Base-by-base conservation (phyloP, 2,329 filamentous ascomycete species). In the Claviceps pusilla region DNA sequence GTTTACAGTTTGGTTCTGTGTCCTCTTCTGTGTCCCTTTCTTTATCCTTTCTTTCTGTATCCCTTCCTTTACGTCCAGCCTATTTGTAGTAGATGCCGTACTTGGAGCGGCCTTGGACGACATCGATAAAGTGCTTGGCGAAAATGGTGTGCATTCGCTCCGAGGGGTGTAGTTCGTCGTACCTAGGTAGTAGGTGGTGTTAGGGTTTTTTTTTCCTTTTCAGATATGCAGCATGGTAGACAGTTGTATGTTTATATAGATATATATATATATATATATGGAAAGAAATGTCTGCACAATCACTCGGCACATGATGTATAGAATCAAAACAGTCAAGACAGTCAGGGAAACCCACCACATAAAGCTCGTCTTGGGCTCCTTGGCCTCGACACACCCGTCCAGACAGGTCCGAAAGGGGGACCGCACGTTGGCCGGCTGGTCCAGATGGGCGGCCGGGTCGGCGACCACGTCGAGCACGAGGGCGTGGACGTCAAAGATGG, bases 91-190 rank as follows among this genome's bases (percentile, higher is more conserved):
- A 64, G 14, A 62, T 66, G 2, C 65, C 72, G 46, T 72, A 74
- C 47, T 65, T 66, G 28, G 71, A 74, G n/a, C 62, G 66, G 10
- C 71, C 70, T 0, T 61, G 56, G 3, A 73, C 62, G 14, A 70
- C 67, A 5, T 71, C 67, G 33, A 73, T 61, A 54, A 76, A 75
- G 53, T 71, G 63, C 19, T 67, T 54, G 7, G 66, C 71, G 50
- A 74, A 65, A 41, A 73, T 64, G 55, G 70, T 63, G 43, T 68
- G 66, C 66, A 82, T 76, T 67, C 79, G 78, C 67, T 82, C 75
- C 35, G 80, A 82, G 0, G 85, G 84, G 69, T 91, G 87, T 63
- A 90, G 65, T 63, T 82, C 78, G 67, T 91, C 86, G 61, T 75
- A 76, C 69, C 69, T 71, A 29, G 37, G 7, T 5, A 9, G 28